Evolutionary conservation across 129 eudicot species (phyloP), one percentile per base, ranked within the genome.

Genomic region (Flaveria trinervia): DNA sequence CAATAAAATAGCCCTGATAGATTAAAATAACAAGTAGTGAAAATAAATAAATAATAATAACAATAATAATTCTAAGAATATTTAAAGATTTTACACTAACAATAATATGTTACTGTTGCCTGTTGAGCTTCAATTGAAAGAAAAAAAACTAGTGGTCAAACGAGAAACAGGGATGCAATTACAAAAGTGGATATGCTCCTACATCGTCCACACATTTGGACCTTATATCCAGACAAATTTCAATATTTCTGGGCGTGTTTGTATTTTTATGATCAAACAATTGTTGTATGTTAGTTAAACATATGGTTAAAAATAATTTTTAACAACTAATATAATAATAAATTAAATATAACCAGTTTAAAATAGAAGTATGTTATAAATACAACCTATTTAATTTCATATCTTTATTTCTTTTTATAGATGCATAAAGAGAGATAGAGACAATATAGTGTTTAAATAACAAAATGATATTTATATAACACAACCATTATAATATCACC

Each of bases 171-270:
- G 46, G 70, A n/a, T 15, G 16, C 14, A 23, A 23, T 11, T 33
- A 64, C 15, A 65, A 28, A 66, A 66, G 28, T 66, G 28, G 71
- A 66, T 36, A 60, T 65, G 44, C 43, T 28, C 9, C 9, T 62
- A 5, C 45, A 33, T 20, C 51, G 50, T 39, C 71, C 71, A 66
- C 71, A 66, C 50, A 66, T 39, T 66, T 66, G 51, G 71, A 66
- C 71, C 41, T 28, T 64, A 13, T 30, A 28, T 10, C 30, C 45
- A 28, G 3, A 13, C 69, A 66, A 65, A 16, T 39, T 66, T 16
- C 71, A 66, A 36, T 17, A 17, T 66, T n/a, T 66, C 16, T 9
- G 7, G 49, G 15, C 28, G 28, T 41, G 9, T 36, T 12, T 62
- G 68, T 33, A 26, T 13, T 39, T 18, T 66, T 66, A 4, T 39